A percentile compares a stretch with the other conserved stretches of the same genome.
Conservation (phyloP, 352 stramenopile genomes). For the Globisporangium spinosum region DNA sequence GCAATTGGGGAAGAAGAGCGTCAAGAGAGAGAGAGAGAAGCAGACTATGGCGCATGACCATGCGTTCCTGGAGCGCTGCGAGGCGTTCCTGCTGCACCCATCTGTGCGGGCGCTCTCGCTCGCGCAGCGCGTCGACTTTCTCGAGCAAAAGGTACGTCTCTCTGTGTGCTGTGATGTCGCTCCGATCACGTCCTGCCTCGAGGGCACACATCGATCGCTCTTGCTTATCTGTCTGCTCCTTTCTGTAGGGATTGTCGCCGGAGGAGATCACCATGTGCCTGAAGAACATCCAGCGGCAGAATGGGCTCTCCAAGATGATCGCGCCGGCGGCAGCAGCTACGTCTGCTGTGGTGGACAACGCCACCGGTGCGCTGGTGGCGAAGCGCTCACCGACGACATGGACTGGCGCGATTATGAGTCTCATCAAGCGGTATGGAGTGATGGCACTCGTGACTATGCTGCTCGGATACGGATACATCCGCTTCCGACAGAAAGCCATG, state of each 20-base stretch:
- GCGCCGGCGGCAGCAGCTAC: conserved; percentile 6
- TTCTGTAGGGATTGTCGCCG: conserved; percentile 37
- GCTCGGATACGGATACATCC: conserved; percentile 31
- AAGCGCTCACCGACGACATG: conserved; percentile 14
- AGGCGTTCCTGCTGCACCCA: conserved; percentile 68
- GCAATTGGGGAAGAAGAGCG: neutral
- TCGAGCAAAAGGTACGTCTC: conserved; percentile 55
- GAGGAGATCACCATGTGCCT: conserved; percentile 64
- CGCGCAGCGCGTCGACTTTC: conserved; percentile 66
- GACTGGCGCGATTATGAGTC: conserved; percentile 20
- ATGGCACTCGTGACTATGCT: conserved; percentile 29
- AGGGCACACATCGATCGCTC: neutral
- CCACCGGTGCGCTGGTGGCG: neutral
- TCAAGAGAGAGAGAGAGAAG: neutral
- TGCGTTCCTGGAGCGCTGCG: conserved; percentile 52
- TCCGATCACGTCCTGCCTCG: neutral
- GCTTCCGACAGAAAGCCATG: conserved; percentile 22
- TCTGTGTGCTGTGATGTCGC: neutral
- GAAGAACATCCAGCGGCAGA: conserved; percentile 47
- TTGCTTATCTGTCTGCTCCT: neutral
- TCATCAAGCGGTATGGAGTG: conserved; percentile 30
- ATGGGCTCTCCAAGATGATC: conserved; percentile 49
- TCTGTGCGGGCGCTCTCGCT: conserved; percentile 58
- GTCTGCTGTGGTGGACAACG: neutral
- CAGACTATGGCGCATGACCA: conserved; percentile 24